Percentiles rank a stretch among this genome's conserved stretches.
Evolutionary conservation across 345 rosid genomes (phyloP).

Genomic region (Acer negundo): DNA sequence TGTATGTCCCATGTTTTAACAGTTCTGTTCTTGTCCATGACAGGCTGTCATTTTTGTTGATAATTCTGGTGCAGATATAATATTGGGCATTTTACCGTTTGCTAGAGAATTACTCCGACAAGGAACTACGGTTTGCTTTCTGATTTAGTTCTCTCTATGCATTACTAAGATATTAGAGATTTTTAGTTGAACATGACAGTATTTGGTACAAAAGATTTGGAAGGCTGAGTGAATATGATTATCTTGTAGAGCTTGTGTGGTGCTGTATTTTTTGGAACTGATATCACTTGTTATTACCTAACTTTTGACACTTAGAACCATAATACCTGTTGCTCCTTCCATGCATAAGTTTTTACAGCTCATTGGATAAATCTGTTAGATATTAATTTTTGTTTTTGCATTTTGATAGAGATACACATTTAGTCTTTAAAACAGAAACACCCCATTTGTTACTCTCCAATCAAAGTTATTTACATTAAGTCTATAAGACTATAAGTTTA

Average conservation of each 20-base stretch:
- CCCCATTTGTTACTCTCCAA: neutral
- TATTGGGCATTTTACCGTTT: slow-evolving; percentile 92
- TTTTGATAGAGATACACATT: neutral
- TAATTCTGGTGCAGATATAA: slow-evolving; percentile 97
- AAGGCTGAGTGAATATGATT: neutral
- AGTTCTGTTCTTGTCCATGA: slow-evolving; percentile 24
- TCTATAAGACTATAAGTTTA: neutral
- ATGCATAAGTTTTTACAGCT: neutral
- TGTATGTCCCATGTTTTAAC: slow-evolving; percentile 19
- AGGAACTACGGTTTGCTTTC: slow-evolving; percentile 77
- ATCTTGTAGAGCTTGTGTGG: neutral
- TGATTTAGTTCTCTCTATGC: neutral
- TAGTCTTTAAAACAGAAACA: neutral
- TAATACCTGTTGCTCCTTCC: neutral
- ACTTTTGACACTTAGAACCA: no score
- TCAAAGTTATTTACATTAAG: neutral
- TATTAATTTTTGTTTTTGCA: neutral
- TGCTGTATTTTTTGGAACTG: neutral
- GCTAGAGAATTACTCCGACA: slow-evolving; percentile 84
- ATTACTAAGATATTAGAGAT: neutral
- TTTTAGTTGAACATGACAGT: neutral
- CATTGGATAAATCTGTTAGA: neutral
- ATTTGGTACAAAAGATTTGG: neutral
- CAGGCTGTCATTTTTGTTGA: slow-evolving; percentile 96
- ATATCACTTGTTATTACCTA: neutral